Conservation (phyloP, 2,329 filamentous ascomycete genomes). For the Colletotrichum sansevieriae region DNA sequence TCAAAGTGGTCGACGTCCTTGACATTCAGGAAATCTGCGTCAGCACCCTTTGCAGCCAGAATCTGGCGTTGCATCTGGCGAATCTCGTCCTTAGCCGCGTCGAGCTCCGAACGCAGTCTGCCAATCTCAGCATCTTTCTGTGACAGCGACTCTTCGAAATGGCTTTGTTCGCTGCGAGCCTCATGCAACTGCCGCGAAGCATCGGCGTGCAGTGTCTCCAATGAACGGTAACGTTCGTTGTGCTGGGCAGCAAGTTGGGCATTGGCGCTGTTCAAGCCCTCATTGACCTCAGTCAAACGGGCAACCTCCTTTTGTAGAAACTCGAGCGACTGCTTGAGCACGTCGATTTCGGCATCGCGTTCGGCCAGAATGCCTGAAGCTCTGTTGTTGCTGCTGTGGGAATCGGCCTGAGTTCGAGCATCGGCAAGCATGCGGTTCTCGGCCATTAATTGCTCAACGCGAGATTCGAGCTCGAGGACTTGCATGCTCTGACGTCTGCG, state of each 20-base stretch:
- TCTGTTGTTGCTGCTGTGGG: constrained; percentile 69
- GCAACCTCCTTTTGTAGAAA: constrained; percentile 86
- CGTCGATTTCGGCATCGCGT: constrained; percentile 88
- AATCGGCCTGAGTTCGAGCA: constrained; percentile 74
- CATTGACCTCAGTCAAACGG: constrained; percentile 85
- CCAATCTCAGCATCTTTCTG: constrained; percentile 89
- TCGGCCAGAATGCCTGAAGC: constrained; percentile 80
- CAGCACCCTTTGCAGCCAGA: constrained; percentile 69
- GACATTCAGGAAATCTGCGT: constrained; percentile 80
- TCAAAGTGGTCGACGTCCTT: constrained; percentile 97
- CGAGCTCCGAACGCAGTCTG: constrained; percentile 81
- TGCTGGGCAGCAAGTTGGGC: constrained; percentile 81
- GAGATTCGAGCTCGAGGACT: constrained; percentile 89
- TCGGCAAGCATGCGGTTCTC: constrained; percentile 83
- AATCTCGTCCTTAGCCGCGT: constrained; percentile 75
- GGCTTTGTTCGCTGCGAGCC: constrained; percentile 73
- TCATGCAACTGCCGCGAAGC: constrained; percentile 78
- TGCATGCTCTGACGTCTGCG: constrained; percentile 98
- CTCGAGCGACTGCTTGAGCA: constrained; percentile 82
- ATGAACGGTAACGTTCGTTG: constrained; percentile 75
- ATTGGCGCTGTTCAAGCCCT: constrained; percentile 82
- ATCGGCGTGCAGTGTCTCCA: constrained; percentile 76
- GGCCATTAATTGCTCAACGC: constrained; percentile 84
- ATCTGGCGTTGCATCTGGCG: constrained; percentile 67
- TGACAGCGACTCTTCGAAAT: constrained; percentile 75